Evolutionary conservation across 345 rosid species (phyloP).

Genomic region (Lagerstroemia speciosa): DNA sequence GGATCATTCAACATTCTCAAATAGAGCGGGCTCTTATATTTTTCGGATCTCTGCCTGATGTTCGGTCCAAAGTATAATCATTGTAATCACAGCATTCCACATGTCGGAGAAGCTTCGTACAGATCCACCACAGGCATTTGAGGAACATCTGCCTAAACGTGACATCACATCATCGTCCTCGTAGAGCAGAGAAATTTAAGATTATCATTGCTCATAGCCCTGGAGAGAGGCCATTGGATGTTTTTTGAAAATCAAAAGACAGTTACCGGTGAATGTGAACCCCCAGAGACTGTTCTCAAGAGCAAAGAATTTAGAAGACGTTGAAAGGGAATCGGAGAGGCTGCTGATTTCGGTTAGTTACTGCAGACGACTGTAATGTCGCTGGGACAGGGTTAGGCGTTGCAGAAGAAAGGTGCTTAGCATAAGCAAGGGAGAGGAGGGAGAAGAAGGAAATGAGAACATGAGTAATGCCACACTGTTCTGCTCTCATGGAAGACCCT

Average conservation of each 20-base stretch:
- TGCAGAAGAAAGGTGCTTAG: background rate
- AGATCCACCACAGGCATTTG: too few species aligned
- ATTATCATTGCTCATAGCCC: background rate
- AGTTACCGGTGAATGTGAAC: constrained; percentile 50
- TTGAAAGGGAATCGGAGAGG: constrained; percentile 27
- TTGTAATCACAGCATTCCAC: background rate
- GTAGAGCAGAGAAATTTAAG: too few species aligned
- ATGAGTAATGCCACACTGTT: constrained; percentile 26
- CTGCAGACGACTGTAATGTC: too few species aligned
- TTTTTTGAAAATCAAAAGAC: background rate
- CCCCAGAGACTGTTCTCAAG: constrained; percentile 56
- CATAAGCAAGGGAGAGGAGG: constrained; percentile 13
- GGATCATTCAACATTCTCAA: constrained; percentile 82
- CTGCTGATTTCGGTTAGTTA: constrained; percentile 5
- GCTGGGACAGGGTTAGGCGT: constrained; percentile 7
- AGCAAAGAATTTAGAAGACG: constrained; percentile 40
- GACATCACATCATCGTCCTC: background rate
- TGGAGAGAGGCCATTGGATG: background rate
- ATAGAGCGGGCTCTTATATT: too few species aligned
- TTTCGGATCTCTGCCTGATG: too few species aligned
- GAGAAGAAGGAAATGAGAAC: constrained; percentile 12
- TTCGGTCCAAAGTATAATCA: background rate
- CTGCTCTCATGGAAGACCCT: background rate
- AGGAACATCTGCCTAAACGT: too few species aligned
- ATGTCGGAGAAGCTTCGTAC: background rate